Evolutionary conservation across 192 early-diverging fungal species (phyloP).

Genomic region (Dimargaris cristalligena): DNA sequence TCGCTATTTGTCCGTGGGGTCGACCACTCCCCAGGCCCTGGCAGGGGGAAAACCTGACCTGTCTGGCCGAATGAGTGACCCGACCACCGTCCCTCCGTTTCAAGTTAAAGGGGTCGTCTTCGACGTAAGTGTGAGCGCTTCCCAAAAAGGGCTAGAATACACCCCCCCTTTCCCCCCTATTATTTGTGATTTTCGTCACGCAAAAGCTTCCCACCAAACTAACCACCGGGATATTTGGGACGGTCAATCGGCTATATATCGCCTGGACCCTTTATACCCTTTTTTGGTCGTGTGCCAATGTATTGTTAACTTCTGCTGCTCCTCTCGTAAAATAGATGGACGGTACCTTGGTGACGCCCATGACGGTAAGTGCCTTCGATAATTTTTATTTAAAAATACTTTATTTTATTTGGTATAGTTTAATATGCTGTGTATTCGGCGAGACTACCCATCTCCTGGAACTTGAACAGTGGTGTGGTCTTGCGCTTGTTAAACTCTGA

Average conservation of each 20-base stretch:
- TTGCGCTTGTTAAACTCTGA: background rate
- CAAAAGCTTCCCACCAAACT: too few species aligned
- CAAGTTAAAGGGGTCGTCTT: slow-evolving; percentile 1
- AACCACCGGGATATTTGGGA: background rate
- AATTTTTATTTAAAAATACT: too few species aligned
- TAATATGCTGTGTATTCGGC: too few species aligned
- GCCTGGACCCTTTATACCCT: background rate
- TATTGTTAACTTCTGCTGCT: background rate
- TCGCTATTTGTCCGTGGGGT: too few species aligned
- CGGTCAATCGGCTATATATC: background rate
- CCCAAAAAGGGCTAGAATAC: background rate
- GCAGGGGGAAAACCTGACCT: too few species aligned
- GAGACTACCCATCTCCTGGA: background rate
- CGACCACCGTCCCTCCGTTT: too few species aligned
- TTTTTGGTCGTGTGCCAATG: background rate
- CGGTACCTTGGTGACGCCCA: slow-evolving; percentile 26
- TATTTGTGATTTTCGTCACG: too few species aligned
- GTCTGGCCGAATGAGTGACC: too few species aligned
- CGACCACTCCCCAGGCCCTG: too few species aligned
- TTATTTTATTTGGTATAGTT: too few species aligned
- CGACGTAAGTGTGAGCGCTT: background rate
- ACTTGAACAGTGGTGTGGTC: background rate
- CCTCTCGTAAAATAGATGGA: slow-evolving; percentile 18
- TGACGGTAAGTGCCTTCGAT: slow-evolving; percentile 14
- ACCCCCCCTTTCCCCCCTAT: too few species aligned